Evolutionary conservation across 2,329 filamentous ascomycete genomes (phyloP), one percentile per base, ranked within the genome.

Genomic region (Xylaria digitata): DNA sequence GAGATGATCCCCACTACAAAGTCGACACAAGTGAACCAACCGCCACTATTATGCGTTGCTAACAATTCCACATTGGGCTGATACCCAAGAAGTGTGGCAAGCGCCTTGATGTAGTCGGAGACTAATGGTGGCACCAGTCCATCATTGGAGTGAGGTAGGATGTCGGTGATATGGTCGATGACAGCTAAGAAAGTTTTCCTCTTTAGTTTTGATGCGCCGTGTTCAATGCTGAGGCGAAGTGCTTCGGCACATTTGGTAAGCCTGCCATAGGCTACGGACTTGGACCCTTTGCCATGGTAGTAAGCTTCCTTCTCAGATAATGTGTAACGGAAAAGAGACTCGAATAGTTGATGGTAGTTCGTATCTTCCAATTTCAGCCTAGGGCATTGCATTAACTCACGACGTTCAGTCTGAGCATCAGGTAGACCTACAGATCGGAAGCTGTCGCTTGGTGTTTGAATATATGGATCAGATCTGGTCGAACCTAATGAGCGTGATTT

Each of bases 21-120:
- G 57, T 89, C 85, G 17, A 92, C 85, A 57, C 90, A 87, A 9
- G 81, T 79, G 54, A 88, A 81, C 94, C 94, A 97, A 64, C 88
- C 85, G 15, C 87, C 83, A 21, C 82, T 82, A 2, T 81, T 78
- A 17, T 82, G 78, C 26, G 83, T 80, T 11, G 88, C 86, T 13
- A 98, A 83, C 73, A 94, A 90, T 78, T 98, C 96, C 32, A 92
- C 89, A 77, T 96, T 93, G 19, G 92, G 86, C 52, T 89, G 87
- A 73, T 92, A 87, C 48, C 89, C 87, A 19, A 98, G 84, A 2
- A 97, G 80, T 32, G 86, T 84, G 4, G 86, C 83, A 71, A 99
- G 81, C 21, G 89, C 87, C 80, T 92, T 97, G 71, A 92, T 85
- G 76, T 97, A 97, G 75, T 96, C 89, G 55, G 89, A 85, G 26